phyloP scores from a whole-genome alignment of 805 yeast genomes.

The Barnettozyma vustinii region DNA sequence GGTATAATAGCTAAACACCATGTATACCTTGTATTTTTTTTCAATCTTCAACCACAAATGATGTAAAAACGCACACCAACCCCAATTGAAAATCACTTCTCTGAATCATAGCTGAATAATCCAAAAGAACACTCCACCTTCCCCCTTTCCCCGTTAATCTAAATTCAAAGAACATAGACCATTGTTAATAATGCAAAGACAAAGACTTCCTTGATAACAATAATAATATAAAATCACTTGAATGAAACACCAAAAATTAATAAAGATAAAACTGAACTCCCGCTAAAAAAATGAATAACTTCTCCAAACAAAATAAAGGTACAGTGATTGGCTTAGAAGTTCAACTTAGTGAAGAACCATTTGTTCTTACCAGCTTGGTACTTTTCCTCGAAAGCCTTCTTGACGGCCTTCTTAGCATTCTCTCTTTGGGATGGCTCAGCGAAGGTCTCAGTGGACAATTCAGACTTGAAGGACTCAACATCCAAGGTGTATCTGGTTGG shows the following conservation, averaged over 20 bases:
- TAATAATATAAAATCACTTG: constrained; percentile 9
- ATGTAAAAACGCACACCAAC: not conserved
- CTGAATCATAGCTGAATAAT: constrained; percentile 2
- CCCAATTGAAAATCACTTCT: constrained; percentile 3
- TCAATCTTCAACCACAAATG: not conserved
- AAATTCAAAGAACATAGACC: constrained; percentile 10
- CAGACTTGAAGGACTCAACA: constrained; percentile 90
- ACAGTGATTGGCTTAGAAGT: constrained; percentile 55
- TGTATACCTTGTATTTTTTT: constrained; percentile 9
- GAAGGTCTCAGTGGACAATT: constrained; percentile 89
- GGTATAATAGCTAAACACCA: constrained; percentile 10
- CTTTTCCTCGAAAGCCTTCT: constrained; percentile 99
- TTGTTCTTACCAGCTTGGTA: constrained; percentile 99
- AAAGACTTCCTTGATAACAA: constrained; percentile 5
- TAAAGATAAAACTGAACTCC: constrained; percentile 9
- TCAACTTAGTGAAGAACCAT: constrained; percentile 99
- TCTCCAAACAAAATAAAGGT: constrained; percentile 4
- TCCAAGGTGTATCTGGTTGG: constrained; percentile 99
- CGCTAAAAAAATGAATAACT: not conserved
- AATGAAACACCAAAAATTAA: constrained; percentile 13
- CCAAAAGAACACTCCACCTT: not conserved
- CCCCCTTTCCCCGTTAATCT: constrained; percentile 6
- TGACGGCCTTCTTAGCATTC: constrained; percentile 98
- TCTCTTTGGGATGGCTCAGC: constrained; percentile 97
- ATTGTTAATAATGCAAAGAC: constrained; percentile 9